Conservation (phyloP, 2,329 filamentous ascomycete genomes). For the Paraphoma sp. region DNA sequence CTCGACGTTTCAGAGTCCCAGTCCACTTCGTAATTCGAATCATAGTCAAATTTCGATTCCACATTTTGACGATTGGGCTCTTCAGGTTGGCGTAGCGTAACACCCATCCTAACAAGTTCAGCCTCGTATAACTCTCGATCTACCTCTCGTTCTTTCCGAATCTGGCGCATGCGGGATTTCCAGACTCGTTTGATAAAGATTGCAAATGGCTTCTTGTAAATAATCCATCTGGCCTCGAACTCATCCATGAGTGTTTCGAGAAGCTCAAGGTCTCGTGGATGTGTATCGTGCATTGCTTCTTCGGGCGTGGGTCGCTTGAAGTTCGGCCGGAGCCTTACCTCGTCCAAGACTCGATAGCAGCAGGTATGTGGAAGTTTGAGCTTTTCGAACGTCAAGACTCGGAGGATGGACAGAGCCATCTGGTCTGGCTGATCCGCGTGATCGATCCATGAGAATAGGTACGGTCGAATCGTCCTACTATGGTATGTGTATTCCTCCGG, state of each 20-base stretch:
- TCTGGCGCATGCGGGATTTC: conserved; percentile 1
- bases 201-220: neutral
- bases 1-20: neutral
- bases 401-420: conserved; percentile 1
- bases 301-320: neutral
- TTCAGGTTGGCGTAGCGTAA: no score
- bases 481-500: neutral
- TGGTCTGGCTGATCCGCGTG: neutral
- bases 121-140: neutral
- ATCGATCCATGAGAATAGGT: neutral
- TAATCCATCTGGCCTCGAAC: neutral
- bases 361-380: conserved; percentile 2
- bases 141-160: neutral
- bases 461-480: neutral
- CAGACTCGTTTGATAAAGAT: conserved; percentile 2
- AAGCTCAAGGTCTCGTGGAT: neutral
- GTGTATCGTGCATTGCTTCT: neutral
- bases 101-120: neutral
- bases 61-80: no score
- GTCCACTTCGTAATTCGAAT: no score
- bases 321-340: neutral
- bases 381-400: neutral
- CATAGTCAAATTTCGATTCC: no score
- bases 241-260: neutral
- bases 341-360: neutral